Evolutionary conservation across 2,329 filamentous ascomycete species (phyloP), one percentile per base, ranked within the genome.

Genomic region (Chaetoscypha palmicola): DNA sequence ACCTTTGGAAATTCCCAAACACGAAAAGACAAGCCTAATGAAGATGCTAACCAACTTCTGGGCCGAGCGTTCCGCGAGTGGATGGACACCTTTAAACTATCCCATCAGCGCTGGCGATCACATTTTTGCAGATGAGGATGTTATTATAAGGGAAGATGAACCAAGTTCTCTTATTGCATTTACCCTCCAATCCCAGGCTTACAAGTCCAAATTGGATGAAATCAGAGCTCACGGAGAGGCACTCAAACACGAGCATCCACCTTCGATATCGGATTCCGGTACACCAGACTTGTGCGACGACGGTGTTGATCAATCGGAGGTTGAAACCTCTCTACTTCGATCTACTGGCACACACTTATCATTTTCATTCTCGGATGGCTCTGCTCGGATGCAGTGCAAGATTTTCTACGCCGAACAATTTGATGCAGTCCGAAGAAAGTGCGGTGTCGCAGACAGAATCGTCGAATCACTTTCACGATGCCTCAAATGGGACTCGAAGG

Each of bases 401-500:
- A 92, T 98, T 36, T 97, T 98, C 65, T 98, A 94, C 58, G 92
- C 92, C 0, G 92, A 97, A 63, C 92, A 96, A 51, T 98, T 98
- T 56, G 92, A 98, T 65, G 92, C 92, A 2, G 74, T 98, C 30
- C 81, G 92, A 44, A 79, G 86, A 45, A 96, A 95, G 65, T 97
- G 91, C 53, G 91, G 91, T 12, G 85, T 96, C 7, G 82, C 88
- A 1, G 90, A 97, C 60, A 85, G 92, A 26, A 94, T 98, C 53
- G 81, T 97, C 20, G 92, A 98, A 62, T 96, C 90, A 1, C 71
- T 98, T 17, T 97, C 92, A 5, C 81, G 92, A 16, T 98, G 94
- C 66, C 76, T 94, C 16, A 96, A 97, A 64, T 98, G 91, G 86
- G 92, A 98, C 66, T 95, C 88, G 2, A 94, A 94, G 62, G 94